Evolutionary conservation across 2,329 filamentous ascomycete species (phyloP), one percentile per base, ranked within the genome.

Genomic region (Hymenoscyphus scutula): DNA sequence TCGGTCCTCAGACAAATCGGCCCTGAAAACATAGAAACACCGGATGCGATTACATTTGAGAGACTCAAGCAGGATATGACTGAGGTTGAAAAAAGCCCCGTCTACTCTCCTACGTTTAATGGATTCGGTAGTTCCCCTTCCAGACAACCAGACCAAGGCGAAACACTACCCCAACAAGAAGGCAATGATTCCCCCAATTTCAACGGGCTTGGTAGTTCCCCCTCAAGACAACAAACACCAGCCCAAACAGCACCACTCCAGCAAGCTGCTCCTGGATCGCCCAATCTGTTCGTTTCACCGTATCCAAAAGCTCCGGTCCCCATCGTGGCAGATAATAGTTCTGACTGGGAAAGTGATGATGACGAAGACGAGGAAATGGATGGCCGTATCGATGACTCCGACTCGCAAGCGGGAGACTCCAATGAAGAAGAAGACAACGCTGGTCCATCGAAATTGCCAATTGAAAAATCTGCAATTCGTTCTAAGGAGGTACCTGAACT

Each of bases 21-120:
- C 48, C 73, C 73, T 5, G 71, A 69, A 23, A 65, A 65, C 3
- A 58, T 70, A 30, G 65, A 69, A 53, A 71, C 51, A 41, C 69
- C 69, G 41, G 71, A 72, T 58, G 64, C 61, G 4, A 62, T 59
- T 37, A 59, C 64, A 25, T 69, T 71, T 17, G 65, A 68, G 27
- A 67, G 67, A 34, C 58, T 71, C 15, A 59, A 61, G 23, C 63
- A 67, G 17, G 69, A 68, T 13, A 70, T 69, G 63, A 65, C 62
- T 32, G 65, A 70, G n/a, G 61, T 59, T 53, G 60, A 63, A 56
- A 63, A 64, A 37, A 55, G 56, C 15, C 54, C 60, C 37, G 29
- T 64, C 15, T 72, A 70, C 60, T 74, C 74, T 32, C 73, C 72
- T 38, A 70, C 65, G 57, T 72, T 74, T 59, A 68, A 73, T 60